A percentile compares a stretch with the other conserved stretches of the same genome.
Conservation (phyloP, 345 rosid species). For the Euphorbia lathyris region DNA sequence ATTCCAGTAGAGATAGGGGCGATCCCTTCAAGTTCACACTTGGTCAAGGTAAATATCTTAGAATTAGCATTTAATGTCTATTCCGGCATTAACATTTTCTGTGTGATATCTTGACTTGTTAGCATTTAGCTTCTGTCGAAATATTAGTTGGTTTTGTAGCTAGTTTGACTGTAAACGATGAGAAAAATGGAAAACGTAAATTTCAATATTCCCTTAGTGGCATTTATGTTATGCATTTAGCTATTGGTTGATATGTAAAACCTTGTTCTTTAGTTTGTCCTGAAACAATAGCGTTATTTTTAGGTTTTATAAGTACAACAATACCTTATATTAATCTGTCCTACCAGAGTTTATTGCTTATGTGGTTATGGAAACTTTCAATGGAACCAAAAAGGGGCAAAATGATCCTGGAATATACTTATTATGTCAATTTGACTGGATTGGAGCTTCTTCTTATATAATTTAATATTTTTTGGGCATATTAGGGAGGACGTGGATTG, state of each 20-base stretch:
- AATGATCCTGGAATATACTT: neutral
- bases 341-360: neutral
- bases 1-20: conserved; percentile 84
- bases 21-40: conserved; percentile 90
- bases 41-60: conserved; percentile 67
- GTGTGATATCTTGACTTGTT: neutral
- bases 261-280: neutral
- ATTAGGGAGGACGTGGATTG: neutral
- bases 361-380: neutral
- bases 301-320: neutral
- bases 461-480: neutral
- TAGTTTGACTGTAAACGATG: neutral
- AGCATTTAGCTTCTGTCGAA: neutral
- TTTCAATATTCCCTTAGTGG: too few species aligned
- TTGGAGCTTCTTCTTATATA: neutral
- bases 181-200: too few species aligned
- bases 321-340: neutral
- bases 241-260: too few species aligned
- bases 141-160: neutral
- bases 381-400: neutral
- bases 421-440: neutral
- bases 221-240: too few species aligned
- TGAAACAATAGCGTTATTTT: neutral
- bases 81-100: neutral
- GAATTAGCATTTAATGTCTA: neutral